Base-by-base conservation (phyloP, 2,329 filamentous ascomycete species). In the Shiraia sp. region DNA sequence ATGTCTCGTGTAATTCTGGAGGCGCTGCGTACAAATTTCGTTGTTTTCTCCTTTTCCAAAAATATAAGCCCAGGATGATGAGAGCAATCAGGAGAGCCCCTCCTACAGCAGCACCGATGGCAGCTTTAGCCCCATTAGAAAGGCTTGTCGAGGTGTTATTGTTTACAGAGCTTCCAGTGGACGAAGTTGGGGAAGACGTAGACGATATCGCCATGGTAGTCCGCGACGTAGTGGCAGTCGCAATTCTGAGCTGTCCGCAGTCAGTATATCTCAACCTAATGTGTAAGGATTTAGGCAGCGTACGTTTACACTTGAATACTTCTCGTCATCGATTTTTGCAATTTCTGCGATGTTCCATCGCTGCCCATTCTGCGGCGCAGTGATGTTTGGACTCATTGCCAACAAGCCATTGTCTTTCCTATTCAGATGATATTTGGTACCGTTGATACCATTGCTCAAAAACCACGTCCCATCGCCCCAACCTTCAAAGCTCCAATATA, bases 21-120 rank as follows among this genome's bases (percentile, higher is more conserved):
- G 31, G 14, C 10, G 6, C 30, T 25, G 40, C 12, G 27, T 43
- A 14, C 13, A 25, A 15, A 17, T 33, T 23, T 26, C 33, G 31
- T 22, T 47, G 48, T 24, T 53, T 60, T 25, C 54, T 44, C 28
- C 49, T 52, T 14, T 50, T 47, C 39, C 38, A 49, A 12, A 52
- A 35, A 23, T 55, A 55, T 7, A 65, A 38, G 8, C 49, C 87
- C 0, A 91, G 95, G 59, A 96, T 95, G 1, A 96, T 73, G 1
- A 91, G 69, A 0, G 47, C 51, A 17, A 65, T 55, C 9, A 63
- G 36, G 2, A 42, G 49, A 16, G 45, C 43, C 9, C 28, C 33
- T n/a, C 49, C 52, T 6, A 58, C 19, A 3, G 42, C 47, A 2
- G 42, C 55, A 5, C 59, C 52, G 17, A 60, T 56, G 8, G 40